A percentile compares a stretch with the other conserved stretches of the same genome.
phyloP scores from a whole-genome alignment of 495 filamentous ascomycete species.

The Daldinia loculata region DNA sequence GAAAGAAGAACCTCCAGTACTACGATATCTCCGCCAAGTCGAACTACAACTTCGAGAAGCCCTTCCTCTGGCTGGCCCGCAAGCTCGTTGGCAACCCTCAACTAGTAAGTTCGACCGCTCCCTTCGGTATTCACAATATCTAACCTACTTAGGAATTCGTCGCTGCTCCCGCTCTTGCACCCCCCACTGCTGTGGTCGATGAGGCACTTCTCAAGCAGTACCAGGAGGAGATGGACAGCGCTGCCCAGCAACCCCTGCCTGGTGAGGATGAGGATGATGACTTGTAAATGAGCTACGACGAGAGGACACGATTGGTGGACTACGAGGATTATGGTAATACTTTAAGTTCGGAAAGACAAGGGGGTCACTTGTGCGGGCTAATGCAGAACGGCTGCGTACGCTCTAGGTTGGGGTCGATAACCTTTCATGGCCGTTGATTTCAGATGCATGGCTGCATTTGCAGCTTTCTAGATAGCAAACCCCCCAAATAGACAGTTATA shows the following conservation, averaged over 20 bases:
- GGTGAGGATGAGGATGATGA: slow-evolving; percentile 89
- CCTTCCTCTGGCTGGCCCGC: slow-evolving; percentile 98
- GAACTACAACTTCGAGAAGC: slow-evolving; percentile 99
- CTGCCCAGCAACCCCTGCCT: slow-evolving; percentile 84
- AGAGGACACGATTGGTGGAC: slow-evolving; percentile 21
- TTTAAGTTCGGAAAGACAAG: slow-evolving; percentile 33
- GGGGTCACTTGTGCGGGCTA: slow-evolving; percentile 29
- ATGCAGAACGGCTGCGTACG: slow-evolving; percentile 25
- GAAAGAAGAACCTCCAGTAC: slow-evolving; percentile 99
- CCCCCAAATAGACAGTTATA: slow-evolving; percentile 45
- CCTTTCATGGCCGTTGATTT: slow-evolving; percentile 37
- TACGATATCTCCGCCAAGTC: slow-evolving; percentile 99
- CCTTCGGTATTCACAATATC: slow-evolving; percentile 10
- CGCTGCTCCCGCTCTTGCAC: slow-evolving; percentile 91
- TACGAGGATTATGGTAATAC: slow-evolving; percentile 36
- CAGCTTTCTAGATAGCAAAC: slow-evolving; percentile 48
- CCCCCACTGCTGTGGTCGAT: slow-evolving; percentile 90
- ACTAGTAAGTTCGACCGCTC: slow-evolving; percentile 67
- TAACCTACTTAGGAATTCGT: slow-evolving; percentile 82
- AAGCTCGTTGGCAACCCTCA: slow-evolving; percentile 95
- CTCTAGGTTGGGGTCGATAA: slow-evolving; percentile 32
- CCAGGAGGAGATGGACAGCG: slow-evolving; percentile 86
- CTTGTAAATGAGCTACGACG: slow-evolving; percentile 52
- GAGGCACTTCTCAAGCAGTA: slow-evolving; percentile 80
- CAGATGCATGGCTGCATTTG: slow-evolving; percentile 42